Conservation (phyloP, 345 rosid species). For the Heritiera littoralis region DNA sequence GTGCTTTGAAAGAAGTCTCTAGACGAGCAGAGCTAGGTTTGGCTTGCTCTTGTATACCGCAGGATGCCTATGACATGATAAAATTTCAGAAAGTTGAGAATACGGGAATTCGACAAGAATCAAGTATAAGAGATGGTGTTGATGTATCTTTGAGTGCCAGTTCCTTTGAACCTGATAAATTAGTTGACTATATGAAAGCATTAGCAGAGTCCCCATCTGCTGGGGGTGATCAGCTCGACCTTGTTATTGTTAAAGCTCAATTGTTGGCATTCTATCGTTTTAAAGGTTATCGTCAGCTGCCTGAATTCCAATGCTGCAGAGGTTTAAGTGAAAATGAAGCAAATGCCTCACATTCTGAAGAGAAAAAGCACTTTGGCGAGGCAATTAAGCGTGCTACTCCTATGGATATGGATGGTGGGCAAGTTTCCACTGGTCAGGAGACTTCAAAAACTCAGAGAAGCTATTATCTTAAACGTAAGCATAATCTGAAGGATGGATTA, state of each 20-base stretch:
- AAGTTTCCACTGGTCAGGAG: constrained; percentile 26
- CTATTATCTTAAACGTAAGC: constrained; percentile 55
- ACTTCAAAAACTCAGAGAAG: constrained; percentile 34
- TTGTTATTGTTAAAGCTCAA: constrained; percentile 58
- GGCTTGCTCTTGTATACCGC: constrained; percentile 54
- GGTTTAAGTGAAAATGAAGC: constrained; percentile 34
- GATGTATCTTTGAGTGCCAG: constrained; percentile 31
- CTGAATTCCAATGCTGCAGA: constrained; percentile 48
- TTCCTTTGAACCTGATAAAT: constrained; percentile 47
- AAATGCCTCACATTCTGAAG: constrained; percentile 32
- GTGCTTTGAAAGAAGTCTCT: constrained; percentile 68
- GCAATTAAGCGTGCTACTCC: constrained; percentile 18
- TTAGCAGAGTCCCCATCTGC: constrained; percentile 50
- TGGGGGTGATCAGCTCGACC: constrained; percentile 56
- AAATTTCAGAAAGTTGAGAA: constrained; percentile 55
- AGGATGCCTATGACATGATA: constrained; percentile 40
- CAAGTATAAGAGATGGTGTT: constrained; percentile 37
- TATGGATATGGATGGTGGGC: constrained; percentile 28
- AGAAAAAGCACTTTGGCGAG: constrained; percentile 20
- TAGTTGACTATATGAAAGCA: constrained; percentile 51
- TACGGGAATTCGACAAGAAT: constrained; percentile 52
- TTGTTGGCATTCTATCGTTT: constrained; percentile 51
- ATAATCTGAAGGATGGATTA: constrained; percentile 56
- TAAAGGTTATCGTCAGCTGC: constrained; percentile 51
- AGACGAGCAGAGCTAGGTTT: constrained; percentile 59